Base-by-base conservation (phyloP, 805 yeast species). In the Cyberlindnera xishuangbannaensis region DNA sequence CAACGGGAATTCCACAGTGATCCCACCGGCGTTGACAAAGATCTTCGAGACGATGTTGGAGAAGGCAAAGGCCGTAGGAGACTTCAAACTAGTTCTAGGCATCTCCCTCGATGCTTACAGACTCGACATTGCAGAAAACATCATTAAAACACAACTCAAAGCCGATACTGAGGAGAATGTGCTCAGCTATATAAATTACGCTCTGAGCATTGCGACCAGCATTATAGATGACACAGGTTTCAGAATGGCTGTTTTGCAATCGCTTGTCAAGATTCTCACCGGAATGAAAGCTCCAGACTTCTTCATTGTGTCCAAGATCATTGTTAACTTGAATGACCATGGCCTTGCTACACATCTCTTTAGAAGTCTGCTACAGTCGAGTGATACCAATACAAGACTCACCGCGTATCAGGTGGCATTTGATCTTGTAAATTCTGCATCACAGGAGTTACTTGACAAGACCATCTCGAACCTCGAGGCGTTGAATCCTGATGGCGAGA, bases 321-420 rank as follows among this genome's bases (percentile, higher is more conserved):
- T 88, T 28, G 88, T 90, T 25, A 95, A 86, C 58, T 68, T 90
- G 54, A 86, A 88, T 57, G 94, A 86, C 56, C 64, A 76, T 27
- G 61, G 65, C 8, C 68, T 83, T 44, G 95, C 95, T 6, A 67
- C 76, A 24, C 66, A 70, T 35, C 63, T 87, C 29, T 84, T 90
- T 58, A 70, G 71, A 46, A 71, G 71, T 39, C 66, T 84, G 40
- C 51, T 85, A 25, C 48, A 52, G 4, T 42, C 55, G 3, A 57
- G 53, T 10, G 59, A 65, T n/a, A 59, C 68, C 31, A 58, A 57
- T 21, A 56, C 65, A 14, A 72, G 68, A 30, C 66, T 76, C 43
- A 67, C 83, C 39, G 95, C 95, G 3, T 84, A 76, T 59, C 98
- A 92, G 65, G 84, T 90, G 34, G 97, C 97, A 1, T 92, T 92